Percentiles rank a stretch among this genome's conserved stretches.
Evolutionary conservation across 2,329 filamentous ascomycete species (phyloP).

Genomic region (Didymella pomorum): DNA sequence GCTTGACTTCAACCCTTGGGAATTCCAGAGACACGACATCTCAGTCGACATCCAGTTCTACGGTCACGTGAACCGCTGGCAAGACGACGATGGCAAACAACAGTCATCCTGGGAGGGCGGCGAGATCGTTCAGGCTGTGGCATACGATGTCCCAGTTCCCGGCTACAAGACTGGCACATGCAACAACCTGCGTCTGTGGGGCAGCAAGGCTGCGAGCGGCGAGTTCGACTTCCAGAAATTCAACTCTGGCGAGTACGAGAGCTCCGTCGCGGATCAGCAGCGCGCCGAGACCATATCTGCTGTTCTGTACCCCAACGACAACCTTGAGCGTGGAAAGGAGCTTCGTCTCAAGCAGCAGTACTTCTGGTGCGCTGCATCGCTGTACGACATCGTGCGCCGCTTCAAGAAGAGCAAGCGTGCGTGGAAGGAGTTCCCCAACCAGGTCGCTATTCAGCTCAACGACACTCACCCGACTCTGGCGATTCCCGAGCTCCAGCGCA

Average conservation of each 20-base stretch:
- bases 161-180: conserved; percentile 89
- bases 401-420: conserved; percentile 96
- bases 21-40: conserved; percentile 94
- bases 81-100: conserved; percentile 77
- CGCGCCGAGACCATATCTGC: conserved; percentile 98
- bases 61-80: conserved; percentile 76
- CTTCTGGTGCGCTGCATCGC: conserved; percentile 98
- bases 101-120: conserved; percentile 86
- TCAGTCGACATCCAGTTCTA: conserved; percentile 98
- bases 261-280: conserved; percentile 97
- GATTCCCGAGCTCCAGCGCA: conserved; percentile 93
- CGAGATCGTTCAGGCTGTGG: conserved; percentile 89
- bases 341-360: conserved; percentile 98
- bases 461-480: conserved; percentile 97
- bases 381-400: conserved; percentile 93
- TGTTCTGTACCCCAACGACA: conserved; percentile 97
- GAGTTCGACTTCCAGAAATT: conserved; percentile 99
- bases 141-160: conserved; percentile 91
- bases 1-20: conserved; percentile 99
- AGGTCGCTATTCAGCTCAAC: conserved; percentile 97
- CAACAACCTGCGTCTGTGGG: conserved; percentile 97
- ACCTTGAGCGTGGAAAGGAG: conserved; percentile 95
- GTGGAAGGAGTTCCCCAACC: conserved; percentile 92
- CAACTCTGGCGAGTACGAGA: conserved; percentile 97
- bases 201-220: conserved; percentile 93